Conservation (phyloP, 371 early-diverging fungal genomes). For the Lichtheimia ornata region DNA sequence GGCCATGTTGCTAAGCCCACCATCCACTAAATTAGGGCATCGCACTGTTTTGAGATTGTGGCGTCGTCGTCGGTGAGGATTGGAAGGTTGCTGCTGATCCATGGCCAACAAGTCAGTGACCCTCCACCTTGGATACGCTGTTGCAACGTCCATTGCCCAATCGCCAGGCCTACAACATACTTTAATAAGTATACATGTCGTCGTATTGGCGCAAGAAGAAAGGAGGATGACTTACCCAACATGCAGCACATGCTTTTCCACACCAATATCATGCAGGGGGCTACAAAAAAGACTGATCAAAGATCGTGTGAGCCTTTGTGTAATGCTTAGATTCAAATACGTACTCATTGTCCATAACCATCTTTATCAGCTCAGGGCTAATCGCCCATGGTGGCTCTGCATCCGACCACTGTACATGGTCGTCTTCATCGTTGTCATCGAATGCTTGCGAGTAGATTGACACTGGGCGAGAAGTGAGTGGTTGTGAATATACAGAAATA, state of each 20-base stretch:
- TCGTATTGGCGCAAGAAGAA: too few relatives aligned
- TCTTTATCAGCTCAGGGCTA: slow-evolving; percentile 37
- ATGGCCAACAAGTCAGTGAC: slow-evolving; percentile 37
- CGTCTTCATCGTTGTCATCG: neutral
- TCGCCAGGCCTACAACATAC: slow-evolving; percentile 36
- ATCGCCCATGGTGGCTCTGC: slow-evolving; percentile 30
- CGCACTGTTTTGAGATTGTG: neutral
- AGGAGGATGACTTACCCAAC: slow-evolving; percentile 26
- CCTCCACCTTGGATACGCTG: slow-evolving; percentile 29
- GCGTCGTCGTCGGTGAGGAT: neutral
- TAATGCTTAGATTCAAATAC: neutral
- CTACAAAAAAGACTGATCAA: slow-evolving; percentile 27
- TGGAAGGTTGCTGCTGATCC: neutral
- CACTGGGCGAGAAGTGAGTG: slow-evolving; percentile 26
- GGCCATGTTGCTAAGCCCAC: slow-evolving; percentile 28
- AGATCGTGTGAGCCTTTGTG: slow-evolving; percentile 1
- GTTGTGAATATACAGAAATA: neutral
- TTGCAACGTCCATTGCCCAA: slow-evolving; percentile 42
- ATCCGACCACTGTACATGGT: neutral
- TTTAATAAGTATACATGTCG: neutral
- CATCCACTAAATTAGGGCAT: slow-evolving; percentile 13
- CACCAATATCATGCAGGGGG: slow-evolving; percentile 17
- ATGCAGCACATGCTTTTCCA: slow-evolving; percentile 41
- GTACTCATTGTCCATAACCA: slow-evolving; percentile 45
- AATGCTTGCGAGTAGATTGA: slow-evolving; percentile 14